Evolutionary conservation across 2,329 filamentous ascomycete genomes (phyloP).

Genomic region (Verticillium longisporum): DNA sequence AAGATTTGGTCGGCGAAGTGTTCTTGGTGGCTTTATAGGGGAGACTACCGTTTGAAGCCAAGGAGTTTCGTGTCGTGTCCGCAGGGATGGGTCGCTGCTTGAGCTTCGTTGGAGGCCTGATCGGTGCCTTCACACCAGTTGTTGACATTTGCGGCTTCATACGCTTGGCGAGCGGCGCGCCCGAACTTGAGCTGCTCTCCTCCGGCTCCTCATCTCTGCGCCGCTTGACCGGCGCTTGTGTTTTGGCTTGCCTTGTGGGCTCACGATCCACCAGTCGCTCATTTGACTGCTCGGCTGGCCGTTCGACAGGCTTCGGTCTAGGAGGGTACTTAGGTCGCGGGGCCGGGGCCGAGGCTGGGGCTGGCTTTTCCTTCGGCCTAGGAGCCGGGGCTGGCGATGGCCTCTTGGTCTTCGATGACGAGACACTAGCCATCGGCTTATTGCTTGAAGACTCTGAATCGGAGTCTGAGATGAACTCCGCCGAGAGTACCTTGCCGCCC

Average conservation of each 20-base stretch:
- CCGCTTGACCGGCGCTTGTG: slow-evolving; percentile 37
- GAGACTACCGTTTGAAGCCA: slow-evolving; percentile 14
- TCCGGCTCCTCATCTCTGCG: slow-evolving; percentile 41
- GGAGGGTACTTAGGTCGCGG: slow-evolving; percentile 20
- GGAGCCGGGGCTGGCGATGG: slow-evolving; percentile 12
- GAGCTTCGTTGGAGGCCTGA: slow-evolving; percentile 20
- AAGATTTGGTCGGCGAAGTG: slow-evolving; percentile 56
- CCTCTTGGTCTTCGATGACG: slow-evolving; percentile 20
- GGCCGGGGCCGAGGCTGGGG: slow-evolving; percentile 10
- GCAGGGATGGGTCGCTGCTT: slow-evolving; percentile 42
- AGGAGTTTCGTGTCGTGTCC: slow-evolving; percentile 25
- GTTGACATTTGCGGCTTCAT: slow-evolving; percentile 35
- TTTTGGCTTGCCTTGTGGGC: slow-evolving; percentile 21
- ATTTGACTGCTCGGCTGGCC: slow-evolving; percentile 15
- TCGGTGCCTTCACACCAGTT: slow-evolving; percentile 18
- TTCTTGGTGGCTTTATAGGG: slow-evolving; percentile 32
- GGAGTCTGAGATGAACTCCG: slow-evolving; percentile 48
- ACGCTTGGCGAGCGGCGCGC: slow-evolving; percentile 51
- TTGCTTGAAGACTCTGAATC: slow-evolving; percentile 51
- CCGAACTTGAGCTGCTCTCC: slow-evolving; percentile 54
- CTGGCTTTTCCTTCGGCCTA: slow-evolving; percentile 20
- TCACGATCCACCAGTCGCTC: slow-evolving; percentile 15
- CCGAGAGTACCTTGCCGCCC: slow-evolving; percentile 42
- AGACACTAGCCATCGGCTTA: slow-evolving; percentile 29
- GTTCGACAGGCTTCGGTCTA: slow-evolving; percentile 25